phyloP scores from a whole-genome alignment of 176 grass and related monocot genomes.

The Eremochloa ophiuroides region DNA sequence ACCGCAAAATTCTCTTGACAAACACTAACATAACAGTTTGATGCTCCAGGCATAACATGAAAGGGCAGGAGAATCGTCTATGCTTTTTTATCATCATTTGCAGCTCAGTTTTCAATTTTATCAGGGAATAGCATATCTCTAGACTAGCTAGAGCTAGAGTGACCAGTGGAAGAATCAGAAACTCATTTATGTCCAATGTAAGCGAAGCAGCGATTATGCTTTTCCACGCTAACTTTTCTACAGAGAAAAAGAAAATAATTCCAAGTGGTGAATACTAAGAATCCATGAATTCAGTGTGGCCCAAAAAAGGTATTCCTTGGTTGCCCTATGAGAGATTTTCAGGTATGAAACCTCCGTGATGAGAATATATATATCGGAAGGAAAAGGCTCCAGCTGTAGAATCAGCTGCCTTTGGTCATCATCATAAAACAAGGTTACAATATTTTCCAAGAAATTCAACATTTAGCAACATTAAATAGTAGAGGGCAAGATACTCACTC shows the following conservation, averaged over 20 bases:
- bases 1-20: conserved; percentile 34
- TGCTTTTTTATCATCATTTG: conserved; percentile 39
- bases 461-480: not conserved
- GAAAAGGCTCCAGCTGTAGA: not conserved
- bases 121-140: conserved; percentile 37
- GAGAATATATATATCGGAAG: conserved; percentile 14
- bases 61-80: conserved; percentile 24
- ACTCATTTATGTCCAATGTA: conserved; percentile 38
- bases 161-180: conserved; percentile 44
- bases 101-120: conserved; percentile 16
- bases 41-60: conserved; percentile 35
- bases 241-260: not conserved
- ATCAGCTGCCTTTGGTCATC: not conserved
- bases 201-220: conserved; percentile 15
- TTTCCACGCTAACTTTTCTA: conserved; percentile 8
- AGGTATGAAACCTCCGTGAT: not conserved
- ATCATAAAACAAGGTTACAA: not conserved
- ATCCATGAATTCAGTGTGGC: conserved; percentile 41
- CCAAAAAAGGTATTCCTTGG: conserved; percentile 36
- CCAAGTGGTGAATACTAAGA: conserved; percentile 52
- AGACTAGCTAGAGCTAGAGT: conserved; percentile 30
- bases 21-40: conserved; percentile 14
- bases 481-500: not conserved
- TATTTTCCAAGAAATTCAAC: not conserved
- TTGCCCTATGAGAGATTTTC: conserved; percentile 29